Conservation (phyloP, 768 basidiomycete species). For the Glaciozyma antarctica region DNA sequence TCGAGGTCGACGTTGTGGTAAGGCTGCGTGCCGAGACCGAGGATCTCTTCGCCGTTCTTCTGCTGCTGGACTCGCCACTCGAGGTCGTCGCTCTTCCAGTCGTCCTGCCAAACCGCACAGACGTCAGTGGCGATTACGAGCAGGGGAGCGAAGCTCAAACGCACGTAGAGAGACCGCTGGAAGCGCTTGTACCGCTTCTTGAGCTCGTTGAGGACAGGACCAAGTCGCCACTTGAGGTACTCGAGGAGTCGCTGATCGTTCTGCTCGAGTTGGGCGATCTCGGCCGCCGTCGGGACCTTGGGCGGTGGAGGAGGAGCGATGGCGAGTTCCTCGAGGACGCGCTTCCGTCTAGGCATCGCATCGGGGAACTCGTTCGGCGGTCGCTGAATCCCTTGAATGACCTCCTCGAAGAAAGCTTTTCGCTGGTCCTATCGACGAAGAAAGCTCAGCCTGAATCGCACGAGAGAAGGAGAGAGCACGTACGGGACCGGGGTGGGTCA, state of each 20-base stretch:
- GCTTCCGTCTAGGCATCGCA: constrained; percentile 69
- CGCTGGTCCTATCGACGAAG: constrained; percentile 46
- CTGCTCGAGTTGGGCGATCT: constrained; percentile 71
- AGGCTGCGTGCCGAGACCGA: constrained; percentile 28
- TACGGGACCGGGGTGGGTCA: constrained; percentile 48
- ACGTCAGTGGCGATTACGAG: constrained; percentile 39
- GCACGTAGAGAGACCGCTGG: constrained; percentile 48
- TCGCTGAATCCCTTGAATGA: constrained; percentile 59
- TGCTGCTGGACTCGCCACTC: constrained; percentile 26
- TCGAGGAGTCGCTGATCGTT: constrained; percentile 69
- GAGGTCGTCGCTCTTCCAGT: constrained; percentile 31
- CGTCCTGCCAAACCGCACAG: constrained; percentile 45
- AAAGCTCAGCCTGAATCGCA: not conserved
- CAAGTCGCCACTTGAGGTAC: constrained; percentile 79
- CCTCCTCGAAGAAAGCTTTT: constrained; percentile 60
- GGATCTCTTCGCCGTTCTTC: constrained; percentile 6
- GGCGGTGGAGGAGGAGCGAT: constrained; percentile 86
- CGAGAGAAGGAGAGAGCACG: constrained; percentile 8
- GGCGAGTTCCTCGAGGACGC: constrained; percentile 74
- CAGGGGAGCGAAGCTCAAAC: not conserved
- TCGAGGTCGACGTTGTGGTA: constrained; percentile 86
- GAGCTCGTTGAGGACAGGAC: constrained; percentile 74
- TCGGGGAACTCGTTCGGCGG: constrained; percentile 85
- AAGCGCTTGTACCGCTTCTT: constrained; percentile 89
- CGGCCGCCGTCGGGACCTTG: constrained; percentile 65